Conservation (phyloP, 1,284 basidiomycete genomes). For the Polyporus tsugae region DNA sequence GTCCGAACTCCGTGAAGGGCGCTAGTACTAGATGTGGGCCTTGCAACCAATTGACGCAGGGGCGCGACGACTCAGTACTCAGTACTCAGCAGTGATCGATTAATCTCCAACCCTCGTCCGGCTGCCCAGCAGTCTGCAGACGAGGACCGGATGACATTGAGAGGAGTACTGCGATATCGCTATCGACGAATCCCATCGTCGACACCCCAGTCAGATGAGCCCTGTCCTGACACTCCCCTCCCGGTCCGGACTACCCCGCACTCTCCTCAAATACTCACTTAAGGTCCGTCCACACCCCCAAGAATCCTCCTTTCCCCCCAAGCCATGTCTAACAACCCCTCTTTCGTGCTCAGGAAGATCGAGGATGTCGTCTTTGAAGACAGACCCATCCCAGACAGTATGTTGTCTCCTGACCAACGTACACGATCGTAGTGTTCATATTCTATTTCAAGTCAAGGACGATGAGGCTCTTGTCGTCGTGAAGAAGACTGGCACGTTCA, state of each 20-base stretch:
- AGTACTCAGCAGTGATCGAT: no score
- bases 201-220: constrained; percentile 31
- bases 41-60: no score
- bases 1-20: not conserved
- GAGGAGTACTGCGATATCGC: no score
- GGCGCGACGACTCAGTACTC: no score
- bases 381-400: constrained; percentile 80
- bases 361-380: constrained; percentile 82
- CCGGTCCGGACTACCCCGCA: constrained; percentile 34
- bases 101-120: no score
- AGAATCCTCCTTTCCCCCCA: constrained; percentile 17
- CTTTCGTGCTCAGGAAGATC: constrained; percentile 80
- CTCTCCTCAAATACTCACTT: constrained; percentile 30
- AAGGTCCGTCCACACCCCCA: constrained; percentile 11
- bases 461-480: constrained; percentile 91
- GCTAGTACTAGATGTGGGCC: no score
- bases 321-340: constrained; percentile 77
- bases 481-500: constrained; percentile 83
- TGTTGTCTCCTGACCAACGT: constrained; percentile 31
- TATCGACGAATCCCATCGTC: constrained; percentile 17
- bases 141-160: constrained; percentile 10
- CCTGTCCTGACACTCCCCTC: constrained; percentile 22
- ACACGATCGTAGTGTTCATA: constrained; percentile 16
- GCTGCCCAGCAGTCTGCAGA: no score
- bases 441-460: constrained; percentile 58